Conservation (phyloP, 805 yeast species). For the Pichia paraexigua region DNA sequence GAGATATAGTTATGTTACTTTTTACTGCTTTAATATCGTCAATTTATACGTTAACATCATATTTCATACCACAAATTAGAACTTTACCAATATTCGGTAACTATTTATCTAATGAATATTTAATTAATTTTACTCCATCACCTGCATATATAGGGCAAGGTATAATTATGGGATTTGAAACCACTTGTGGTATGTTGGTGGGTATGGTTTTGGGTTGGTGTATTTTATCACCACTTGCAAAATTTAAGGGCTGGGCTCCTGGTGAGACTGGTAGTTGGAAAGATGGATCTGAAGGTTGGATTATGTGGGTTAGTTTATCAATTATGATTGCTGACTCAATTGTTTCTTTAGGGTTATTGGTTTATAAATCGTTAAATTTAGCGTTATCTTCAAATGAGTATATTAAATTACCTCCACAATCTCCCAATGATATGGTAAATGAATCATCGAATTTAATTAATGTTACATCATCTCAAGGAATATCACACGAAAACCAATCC, state of each 20-base stretch:
- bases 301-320: constrained; percentile 85
- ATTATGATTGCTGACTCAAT: constrained; percentile 91
- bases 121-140: constrained; percentile 90
- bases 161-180: constrained; percentile 91
- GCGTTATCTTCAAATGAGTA: neutral
- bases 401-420: neutral
- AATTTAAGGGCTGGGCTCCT: constrained; percentile 73
- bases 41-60: constrained; percentile 60
- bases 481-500: neutral
- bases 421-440: neutral
- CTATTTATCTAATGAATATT: constrained; percentile 49
- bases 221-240: constrained; percentile 73
- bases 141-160: constrained; percentile 98
- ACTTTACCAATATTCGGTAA: constrained; percentile 71
- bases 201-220: constrained; percentile 94
- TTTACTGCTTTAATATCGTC: constrained; percentile 65
- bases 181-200: constrained; percentile 82
- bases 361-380: neutral
- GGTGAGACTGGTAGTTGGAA: constrained; percentile 91
- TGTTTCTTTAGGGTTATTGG: constrained; percentile 46
- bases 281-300: constrained; percentile 95
- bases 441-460: neutral
- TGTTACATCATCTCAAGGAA: neutral
- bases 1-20: constrained; percentile 53
- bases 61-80: constrained; percentile 62